Evolutionary conservation across 352 stramenopile species (phyloP), one percentile per base, ranked within the genome.

Genomic region (Phytophthora pinifolia): DNA sequence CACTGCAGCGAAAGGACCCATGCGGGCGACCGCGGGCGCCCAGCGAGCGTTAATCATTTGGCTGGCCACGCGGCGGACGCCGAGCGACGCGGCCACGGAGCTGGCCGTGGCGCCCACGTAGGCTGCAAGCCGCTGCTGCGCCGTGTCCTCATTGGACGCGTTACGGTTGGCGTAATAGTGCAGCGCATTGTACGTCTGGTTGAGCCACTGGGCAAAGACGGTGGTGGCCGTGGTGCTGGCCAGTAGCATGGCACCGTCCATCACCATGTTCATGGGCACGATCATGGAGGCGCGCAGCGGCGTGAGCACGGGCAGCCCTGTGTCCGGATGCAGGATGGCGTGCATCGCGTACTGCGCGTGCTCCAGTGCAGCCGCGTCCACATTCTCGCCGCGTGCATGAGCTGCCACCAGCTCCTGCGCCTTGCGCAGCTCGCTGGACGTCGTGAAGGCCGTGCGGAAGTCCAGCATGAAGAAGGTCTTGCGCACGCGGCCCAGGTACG

Each of bases 161-260:
- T 95, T 95, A 51, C 83, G 86, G 56, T 95, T 95, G 50, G 86
- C 86, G 60, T 92, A 93, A 65, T 95, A 95, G 65, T 95, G 86
- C 48, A 94, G 63, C n/a, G 86, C 86, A 52, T 95, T 95, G 75
- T 95, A 95, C 35, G 83, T 92, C 62, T 95, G 86, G 57, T 95
- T 95, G 37, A 95, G 79, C 83, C 79, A 92, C 51, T 95, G 86
- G 27, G 81, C 81, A 14, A 88, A 75, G 55, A 94, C 62, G 15
- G 83, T 92, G 46, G 79, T 75, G 38, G 57, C 43, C 9, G 80
- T 87, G 30, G 77, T 78, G 43, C 72, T 76, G 38, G 86, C 86
- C 48, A 89, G 61, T 41, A 95, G 66, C 86, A 95, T 95, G 33
- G 70, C 67, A 50, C 77, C 81, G 56, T 95, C 86, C 59, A 95